These are phyloP conservation scores for Entophlyctis helioformis DNA, from an alignment of 192 early-diverging fungal genomes.

Conservation along the genomic window DNA sequence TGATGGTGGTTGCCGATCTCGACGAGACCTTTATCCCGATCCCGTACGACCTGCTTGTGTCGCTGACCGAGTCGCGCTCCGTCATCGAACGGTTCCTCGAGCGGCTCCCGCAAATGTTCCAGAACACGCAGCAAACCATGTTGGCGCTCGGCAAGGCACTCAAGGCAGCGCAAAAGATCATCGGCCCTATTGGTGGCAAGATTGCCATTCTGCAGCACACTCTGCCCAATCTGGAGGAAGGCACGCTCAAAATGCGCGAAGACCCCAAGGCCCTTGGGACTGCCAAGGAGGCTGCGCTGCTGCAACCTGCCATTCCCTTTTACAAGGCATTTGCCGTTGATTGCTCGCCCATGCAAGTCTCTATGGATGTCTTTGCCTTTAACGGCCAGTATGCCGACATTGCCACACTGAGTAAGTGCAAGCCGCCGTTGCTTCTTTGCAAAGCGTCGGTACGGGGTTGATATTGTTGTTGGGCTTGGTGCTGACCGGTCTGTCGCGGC, in stretches of 20 bases:
- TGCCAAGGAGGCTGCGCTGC: conserved; percentile 72
- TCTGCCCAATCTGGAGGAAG: conserved; percentile 72
- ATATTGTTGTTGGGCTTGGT: too few species aligned
- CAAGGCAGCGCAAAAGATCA: conserved; percentile 66
- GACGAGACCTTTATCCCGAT: conserved; percentile 84
- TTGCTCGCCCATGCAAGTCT: conserved; percentile 79
- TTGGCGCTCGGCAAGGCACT: conserved; percentile 76
- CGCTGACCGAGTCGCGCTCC: conserved; percentile 68
- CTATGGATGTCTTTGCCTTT: conserved; percentile 81
- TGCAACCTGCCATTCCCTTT: conserved; percentile 73
- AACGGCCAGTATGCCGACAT: conserved; percentile 75
- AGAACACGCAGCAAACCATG: conserved; percentile 62
- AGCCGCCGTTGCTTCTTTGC: too few species aligned
- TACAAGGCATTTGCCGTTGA: conserved; percentile 90
- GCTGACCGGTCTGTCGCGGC: too few species aligned
- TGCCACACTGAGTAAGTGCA: conserved; percentile 70
- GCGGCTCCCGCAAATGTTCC: conserved; percentile 72
- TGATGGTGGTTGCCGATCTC: conserved; percentile 84
- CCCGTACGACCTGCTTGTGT: conserved; percentile 81
- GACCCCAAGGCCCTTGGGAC: conserved; percentile 83
- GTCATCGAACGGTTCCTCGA: conserved; percentile 61
- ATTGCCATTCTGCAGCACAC: conserved; percentile 70
- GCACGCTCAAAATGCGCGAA: conserved; percentile 68
- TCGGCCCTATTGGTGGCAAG: conserved; percentile 81
- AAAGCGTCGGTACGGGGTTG: too few species aligned